Base-by-base conservation (phyloP, 2,329 filamentous ascomycete genomes). In the Sporothrix phasma region DNA sequence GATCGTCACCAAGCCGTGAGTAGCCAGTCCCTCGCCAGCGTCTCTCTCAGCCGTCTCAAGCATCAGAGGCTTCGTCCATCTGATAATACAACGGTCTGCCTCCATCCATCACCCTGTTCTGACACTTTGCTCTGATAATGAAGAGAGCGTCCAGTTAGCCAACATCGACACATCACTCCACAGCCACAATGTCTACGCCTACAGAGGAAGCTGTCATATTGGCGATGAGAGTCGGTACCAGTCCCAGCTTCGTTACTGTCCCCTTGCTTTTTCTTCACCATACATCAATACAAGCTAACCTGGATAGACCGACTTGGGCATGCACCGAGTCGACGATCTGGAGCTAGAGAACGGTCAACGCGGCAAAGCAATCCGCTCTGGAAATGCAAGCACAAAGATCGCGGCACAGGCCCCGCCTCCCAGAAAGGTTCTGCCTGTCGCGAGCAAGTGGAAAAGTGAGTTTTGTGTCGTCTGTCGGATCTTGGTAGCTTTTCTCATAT, bases 241-340 rank as follows among this genome's bases (percentile, higher is more conserved):
- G 5, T 8, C 34, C 45, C 59, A 49, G 10, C 17, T 3, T 24
- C 45, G 15, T 11, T 10, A n/a, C 11, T 7, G 19, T n/a, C 41
- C 17, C 7, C 5, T 5, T 37, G 19, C 17, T 19, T 24, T 22
- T 11, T 19, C 11, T 17, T 19, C 15, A 13, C 24, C 4, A 7
- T 13, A 22, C 17, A 53, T 4, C 1, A 34, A 6, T 8, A 15
- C 17, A 29, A 8, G 26, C 43, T 64, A 13, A 65, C 54, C 10
- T 17, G 3, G 6, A 1, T 3, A 69, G 67, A 63, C 49, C n/a
- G 67, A 69, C 17, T 62, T 69, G 5, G 67, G 67, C 6, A 24
- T 59, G 11, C 19, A 43, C 1, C 64, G 67, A 3, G 65, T 69
- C 3, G 64, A 69, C 22, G 66, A 69, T 34, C 64, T 69, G 2